Evolutionary conservation across 305 asterid species (phyloP), one percentile per base, ranked within the genome.

Genomic region (Fraxinus albicans): DNA sequence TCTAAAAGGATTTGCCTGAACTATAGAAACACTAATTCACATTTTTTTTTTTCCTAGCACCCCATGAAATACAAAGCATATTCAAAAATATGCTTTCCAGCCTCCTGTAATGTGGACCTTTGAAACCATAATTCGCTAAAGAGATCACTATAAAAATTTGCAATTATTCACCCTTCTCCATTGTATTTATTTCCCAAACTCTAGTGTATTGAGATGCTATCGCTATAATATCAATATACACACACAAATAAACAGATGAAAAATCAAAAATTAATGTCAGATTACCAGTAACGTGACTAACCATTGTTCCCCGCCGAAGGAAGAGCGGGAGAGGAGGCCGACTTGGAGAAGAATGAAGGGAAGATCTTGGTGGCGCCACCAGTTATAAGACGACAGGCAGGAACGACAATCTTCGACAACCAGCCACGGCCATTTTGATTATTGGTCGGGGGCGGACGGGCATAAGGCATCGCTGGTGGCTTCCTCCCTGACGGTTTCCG

Each of bases 371-470:
- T 87, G 63, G 91, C 90, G 83, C 90, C 87, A 31, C 86, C 85
- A 9, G 85, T 38, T 0, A 88, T 84, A 2, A 90, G 86, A 38
- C 88, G 91, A 85, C 79, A 85, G 21, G 91, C 92, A 23, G 92
- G 92, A 83, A 85, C 90, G 40, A 88, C 88, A 13, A 90, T 73
- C 82, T 85, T 88, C 63, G 91, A 84, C 75, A 89, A 60, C 93
- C 91, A 88, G 58, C 87, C 34, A 79, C 84, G 19, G 67, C 77
- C 69, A 0, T 9, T 13, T 1, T 4, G 75, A 12, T 29, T 27
- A 69, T 4, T 29, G 21, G 12, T 50, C n/a, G 84, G 33, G 3
- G 83, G 36, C 17, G 91, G 90, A 35, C 90, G 91, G 80, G 79
- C 88, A 67, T 90, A 90, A 0, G 93, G 91, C 36, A 84, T 88